Base-by-base conservation (phyloP, 768 basidiomycete species). In the Infundibulicybe gibba region DNA sequence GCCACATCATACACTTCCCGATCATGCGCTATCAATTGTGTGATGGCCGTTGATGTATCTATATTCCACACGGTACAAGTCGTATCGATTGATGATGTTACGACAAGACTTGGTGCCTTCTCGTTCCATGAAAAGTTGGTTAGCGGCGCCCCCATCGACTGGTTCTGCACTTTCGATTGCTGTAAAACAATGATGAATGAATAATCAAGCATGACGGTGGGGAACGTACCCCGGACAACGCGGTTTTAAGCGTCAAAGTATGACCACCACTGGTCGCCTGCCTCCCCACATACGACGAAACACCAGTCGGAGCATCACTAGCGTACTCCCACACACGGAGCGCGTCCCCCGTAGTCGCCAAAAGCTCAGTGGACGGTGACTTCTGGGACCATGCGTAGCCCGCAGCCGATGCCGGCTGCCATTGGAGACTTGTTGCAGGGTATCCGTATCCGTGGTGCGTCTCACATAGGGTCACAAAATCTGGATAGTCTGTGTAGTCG, bases 21-120 rank as follows among this genome's bases (percentile, higher is more conserved):
- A 72, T 97, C 94, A 66, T 97, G 95, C 0, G 95, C 94, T 59
- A 97, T 95, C 50, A 99, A 82, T 65, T 98, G 97, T 2, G 97
- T 99, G 61, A 98, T 82, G 19, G 97, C 95, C 6, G 88, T 85
- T 19, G 84, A 81, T 3, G 91, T 91, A 58, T 95, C 89, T 61
- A 99, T 90, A 65, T 99, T 97, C 97, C 97, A 99, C 17, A 98
- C 89, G 1, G 97, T 98, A 63, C 95, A 98, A 12, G 94, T 97
- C 43, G 97, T 99, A 62, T 99, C 97, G 57, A 98, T 95, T 6
- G 94, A 97, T 17, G 95, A 94, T 5, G 97, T 99, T 32, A 98
- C 95, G 56, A 98, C 85, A 42, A 91, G 81, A 51, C 83, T 85
- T 1, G 95, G 93, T 0, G 87, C 76, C 59, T 94, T 88, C 57